phyloP scores from a whole-genome alignment of 2,329 filamentous ascomycete genomes.

The Colletotrichum coccodes region DNA sequence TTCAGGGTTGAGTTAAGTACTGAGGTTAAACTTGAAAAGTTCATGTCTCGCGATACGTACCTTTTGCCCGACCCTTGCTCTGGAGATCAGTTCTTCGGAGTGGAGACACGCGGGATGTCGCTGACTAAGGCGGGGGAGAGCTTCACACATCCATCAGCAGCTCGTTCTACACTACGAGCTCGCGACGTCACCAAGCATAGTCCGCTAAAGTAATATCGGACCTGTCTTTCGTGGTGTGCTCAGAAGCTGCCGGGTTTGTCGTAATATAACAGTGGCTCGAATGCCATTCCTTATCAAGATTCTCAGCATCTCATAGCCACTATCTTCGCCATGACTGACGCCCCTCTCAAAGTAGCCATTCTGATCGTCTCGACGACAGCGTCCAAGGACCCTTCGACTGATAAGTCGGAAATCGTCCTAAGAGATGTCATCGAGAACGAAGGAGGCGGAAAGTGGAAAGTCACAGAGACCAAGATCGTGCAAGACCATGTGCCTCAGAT shows the following conservation, averaged over 20 bases:
- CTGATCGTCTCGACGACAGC: conserved; percentile 94
- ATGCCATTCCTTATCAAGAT: no score
- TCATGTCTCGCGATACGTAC: conserved; percentile 14
- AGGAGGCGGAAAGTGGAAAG: conserved; percentile 77
- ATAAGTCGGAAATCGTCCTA: conserved; percentile 76
- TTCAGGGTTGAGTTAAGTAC: background rate
- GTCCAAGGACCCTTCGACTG: conserved; percentile 79
- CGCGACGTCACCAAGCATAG: conserved; percentile 21
- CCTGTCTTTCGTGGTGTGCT: background rate
- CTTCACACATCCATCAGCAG: background rate
- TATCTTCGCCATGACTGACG: conserved; percentile 45
- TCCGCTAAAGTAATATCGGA: background rate
- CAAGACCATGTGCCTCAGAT: conserved; percentile 81
- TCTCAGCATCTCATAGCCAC: background rate
- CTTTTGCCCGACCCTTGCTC: background rate
- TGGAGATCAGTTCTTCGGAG: background rate
- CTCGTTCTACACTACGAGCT: conserved; percentile 2
- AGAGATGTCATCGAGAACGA: conserved; percentile 74
- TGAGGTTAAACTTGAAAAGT: conserved; percentile 20
- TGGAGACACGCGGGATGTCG: background rate
- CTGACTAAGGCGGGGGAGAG: conserved; percentile 30
- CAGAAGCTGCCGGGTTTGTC: background rate
- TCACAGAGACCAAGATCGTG: conserved; percentile 78
- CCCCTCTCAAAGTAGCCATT: conserved; percentile 76
- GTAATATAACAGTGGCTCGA: background rate